Evolutionary conservation across 306 rosid species (phyloP).

Genomic region (Gynostemma pentaphyllum): DNA sequence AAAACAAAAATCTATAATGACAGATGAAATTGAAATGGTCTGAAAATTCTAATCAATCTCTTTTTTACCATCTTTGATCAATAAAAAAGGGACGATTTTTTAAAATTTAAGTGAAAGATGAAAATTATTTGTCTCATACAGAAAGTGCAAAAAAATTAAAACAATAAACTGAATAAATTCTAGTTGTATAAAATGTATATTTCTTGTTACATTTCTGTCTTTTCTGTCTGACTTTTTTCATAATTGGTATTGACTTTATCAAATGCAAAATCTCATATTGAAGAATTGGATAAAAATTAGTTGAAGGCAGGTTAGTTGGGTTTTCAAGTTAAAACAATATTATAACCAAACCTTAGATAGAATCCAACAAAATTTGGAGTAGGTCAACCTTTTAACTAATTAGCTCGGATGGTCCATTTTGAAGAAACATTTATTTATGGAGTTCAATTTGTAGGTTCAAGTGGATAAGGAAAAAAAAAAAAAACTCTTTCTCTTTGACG

Average conservation of each 20-base stretch:
- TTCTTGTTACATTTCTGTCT: neutral
- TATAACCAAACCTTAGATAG: neutral
- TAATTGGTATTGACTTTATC: neutral
- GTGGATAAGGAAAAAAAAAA: neutral
- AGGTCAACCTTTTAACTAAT: slow-evolving; percentile 1
- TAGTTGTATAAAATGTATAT: too few species aligned
- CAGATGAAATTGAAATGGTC: too few species aligned
- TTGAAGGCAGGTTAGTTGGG: neutral
- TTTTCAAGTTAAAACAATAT: neutral
- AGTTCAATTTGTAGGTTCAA: neutral
- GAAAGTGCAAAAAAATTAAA: too few species aligned
- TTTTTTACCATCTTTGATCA: too few species aligned
- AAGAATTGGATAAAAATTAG: neutral
- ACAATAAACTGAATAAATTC: too few species aligned
- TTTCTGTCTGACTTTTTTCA: neutral
- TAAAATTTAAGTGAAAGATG: too few species aligned
- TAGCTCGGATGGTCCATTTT: neutral
- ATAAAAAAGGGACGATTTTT: too few species aligned
- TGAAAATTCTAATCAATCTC: too few species aligned
- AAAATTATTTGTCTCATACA: too few species aligned
- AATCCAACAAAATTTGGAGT: neutral
- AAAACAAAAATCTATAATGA: too few species aligned
- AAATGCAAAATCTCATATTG: neutral
- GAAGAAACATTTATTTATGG: neutral
- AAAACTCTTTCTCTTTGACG: too few species aligned